Evolutionary conservation across 139 green algal species (phyloP).

Genomic region (Micractinium conductrix): DNA sequence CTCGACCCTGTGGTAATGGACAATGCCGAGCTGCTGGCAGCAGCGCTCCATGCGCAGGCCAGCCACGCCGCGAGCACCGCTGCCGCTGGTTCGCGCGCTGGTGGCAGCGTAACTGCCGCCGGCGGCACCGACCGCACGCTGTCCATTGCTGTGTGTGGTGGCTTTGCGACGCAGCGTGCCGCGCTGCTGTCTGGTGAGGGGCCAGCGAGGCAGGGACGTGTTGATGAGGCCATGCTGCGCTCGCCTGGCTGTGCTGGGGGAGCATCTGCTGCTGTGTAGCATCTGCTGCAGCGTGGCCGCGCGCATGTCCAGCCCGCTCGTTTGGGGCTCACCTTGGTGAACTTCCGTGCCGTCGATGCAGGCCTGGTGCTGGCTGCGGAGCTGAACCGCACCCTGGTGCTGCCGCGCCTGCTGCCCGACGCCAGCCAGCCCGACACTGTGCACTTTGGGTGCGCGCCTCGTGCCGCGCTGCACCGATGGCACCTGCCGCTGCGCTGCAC

Average conservation of each 20-base stretch:
- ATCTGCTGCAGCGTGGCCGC: neutral
- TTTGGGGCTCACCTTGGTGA: neutral
- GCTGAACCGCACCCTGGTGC: slow-evolving; percentile 4
- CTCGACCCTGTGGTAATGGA: neutral
- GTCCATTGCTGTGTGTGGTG: neutral
- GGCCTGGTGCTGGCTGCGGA: slow-evolving; percentile 5
- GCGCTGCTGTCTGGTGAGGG: neutral
- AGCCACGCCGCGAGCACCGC: neutral
- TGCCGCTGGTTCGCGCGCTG: neutral
- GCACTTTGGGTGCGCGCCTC: neutral
- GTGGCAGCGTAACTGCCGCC: neutral
- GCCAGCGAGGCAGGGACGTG: neutral
- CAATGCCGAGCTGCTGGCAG: neutral
- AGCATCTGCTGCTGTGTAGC: neutral
- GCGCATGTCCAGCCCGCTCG: too few species aligned
- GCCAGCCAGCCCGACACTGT: neutral
- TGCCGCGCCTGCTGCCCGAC: slow-evolving; percentile 1
- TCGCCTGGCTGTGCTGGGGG: too few species aligned
- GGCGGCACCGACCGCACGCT: neutral
- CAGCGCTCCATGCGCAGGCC: too few species aligned
- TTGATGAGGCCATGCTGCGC: neutral
- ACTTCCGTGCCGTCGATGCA: neutral
- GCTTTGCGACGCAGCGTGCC: neutral
- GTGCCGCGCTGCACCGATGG: neutral
- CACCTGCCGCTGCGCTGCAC: neutral